Evolutionary conservation across 2,329 filamentous ascomycete genomes (phyloP).

Genomic region (Saccharata proteae): DNA sequence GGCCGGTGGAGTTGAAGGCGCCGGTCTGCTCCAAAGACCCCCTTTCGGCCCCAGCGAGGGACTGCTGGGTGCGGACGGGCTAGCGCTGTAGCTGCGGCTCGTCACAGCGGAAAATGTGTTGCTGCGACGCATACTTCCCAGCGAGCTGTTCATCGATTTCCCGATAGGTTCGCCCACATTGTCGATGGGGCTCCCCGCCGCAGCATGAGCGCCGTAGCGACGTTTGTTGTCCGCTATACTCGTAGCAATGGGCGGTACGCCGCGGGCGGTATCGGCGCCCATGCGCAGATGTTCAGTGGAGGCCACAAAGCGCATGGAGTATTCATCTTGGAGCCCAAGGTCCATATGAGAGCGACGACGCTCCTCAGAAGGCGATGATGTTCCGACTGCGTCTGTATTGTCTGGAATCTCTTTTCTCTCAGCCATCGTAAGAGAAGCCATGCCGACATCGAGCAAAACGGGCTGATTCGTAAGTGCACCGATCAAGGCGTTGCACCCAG

Average conservation of each 20-base stretch:
- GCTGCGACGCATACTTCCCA: conserved; percentile 29
- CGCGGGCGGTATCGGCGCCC: conserved; percentile 29
- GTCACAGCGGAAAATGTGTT: conserved; percentile 13
- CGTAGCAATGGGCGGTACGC: conserved; percentile 1
- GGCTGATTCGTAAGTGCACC: conserved; percentile 86
- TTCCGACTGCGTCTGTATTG: too few relatives aligned
- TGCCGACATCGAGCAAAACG: conserved; percentile 77
- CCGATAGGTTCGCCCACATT: conserved; percentile 18
- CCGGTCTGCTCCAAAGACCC: conserved; percentile 29
- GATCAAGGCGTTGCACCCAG: conserved; percentile 90
- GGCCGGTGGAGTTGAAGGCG: conserved; percentile 11
- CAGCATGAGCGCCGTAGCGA: conserved; percentile 15
- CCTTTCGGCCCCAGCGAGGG: conserved; percentile 10
- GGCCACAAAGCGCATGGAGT: conserved; percentile 63
- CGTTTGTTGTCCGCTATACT: conserved; percentile 15
- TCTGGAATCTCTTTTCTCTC: conserved; percentile 16
- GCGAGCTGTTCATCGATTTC: conserved; percentile 23
- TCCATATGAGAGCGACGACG: conserved; percentile 30
- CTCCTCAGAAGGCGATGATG: conserved; percentile 16
- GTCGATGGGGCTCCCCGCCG: conserved; percentile 18
- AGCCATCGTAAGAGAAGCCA: conserved; percentile 87
- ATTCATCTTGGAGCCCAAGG: conserved; percentile 42
- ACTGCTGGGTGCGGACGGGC: conserved; percentile 14
- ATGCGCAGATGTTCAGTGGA: conserved; percentile 61
- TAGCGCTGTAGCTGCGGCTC: conserved; percentile 15